Percentiles rank a stretch among this genome's conserved stretches.
Conservation (phyloP, 148 eudicot species). For the Suaeda aralocaspica region DNA sequence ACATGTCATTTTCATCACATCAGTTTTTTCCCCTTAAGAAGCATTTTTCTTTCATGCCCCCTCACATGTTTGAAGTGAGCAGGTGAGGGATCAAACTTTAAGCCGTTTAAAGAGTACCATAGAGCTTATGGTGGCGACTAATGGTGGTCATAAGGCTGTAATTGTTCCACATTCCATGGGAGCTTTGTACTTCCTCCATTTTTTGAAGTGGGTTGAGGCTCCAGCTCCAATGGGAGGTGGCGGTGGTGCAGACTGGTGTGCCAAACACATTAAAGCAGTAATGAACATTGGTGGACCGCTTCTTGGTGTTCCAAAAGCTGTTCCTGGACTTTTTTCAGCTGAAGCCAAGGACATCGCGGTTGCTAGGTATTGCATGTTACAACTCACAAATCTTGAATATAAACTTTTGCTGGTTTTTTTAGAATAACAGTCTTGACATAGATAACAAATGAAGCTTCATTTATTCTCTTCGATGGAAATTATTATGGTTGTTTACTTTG, state of each 20-base stretch:
- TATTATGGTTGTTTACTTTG: background rate
- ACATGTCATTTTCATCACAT: background rate
- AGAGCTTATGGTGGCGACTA: conserved; percentile 90
- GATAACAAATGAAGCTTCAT: background rate
- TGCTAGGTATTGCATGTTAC: conserved; percentile 50
- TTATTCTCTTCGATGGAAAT: background rate
- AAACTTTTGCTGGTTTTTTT: background rate
- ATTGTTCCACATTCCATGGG: conserved; percentile 98
- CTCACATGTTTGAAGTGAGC: conserved; percentile 26
- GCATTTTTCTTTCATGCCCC: background rate
- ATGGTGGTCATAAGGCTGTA: conserved; percentile 87
- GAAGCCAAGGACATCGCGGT: conserved; percentile 95
- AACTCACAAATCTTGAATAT: background rate
- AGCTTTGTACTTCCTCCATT: conserved; percentile 82
- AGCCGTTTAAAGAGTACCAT: conserved; percentile 86
- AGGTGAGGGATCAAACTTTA: conserved; percentile 89
- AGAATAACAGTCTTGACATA: background rate
- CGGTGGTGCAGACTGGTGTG: conserved; percentile 92
- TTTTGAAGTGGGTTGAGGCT: conserved; percentile 99
- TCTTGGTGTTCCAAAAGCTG: conserved; percentile 92
- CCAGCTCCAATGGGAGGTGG: conserved; percentile 99
- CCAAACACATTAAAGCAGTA: conserved; percentile 78
- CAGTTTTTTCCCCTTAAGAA: background rate
- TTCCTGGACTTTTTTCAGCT: conserved; percentile 88
- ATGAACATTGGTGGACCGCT: conserved; percentile 96